Evolutionary conservation across 441 rosid species (phyloP), one percentile per base, ranked within the genome.

Genomic region (Jatropha multifida): DNA sequence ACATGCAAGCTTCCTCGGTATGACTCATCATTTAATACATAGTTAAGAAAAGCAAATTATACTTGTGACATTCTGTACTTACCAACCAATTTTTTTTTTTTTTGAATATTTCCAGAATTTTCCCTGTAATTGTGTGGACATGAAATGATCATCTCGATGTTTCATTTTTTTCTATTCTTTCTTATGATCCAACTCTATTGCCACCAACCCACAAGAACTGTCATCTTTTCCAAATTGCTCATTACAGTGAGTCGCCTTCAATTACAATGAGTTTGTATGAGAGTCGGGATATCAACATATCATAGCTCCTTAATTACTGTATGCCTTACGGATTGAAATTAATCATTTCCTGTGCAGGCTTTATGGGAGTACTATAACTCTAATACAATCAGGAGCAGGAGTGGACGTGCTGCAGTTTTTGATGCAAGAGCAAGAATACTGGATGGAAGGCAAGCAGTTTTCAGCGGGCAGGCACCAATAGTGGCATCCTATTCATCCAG

Each of bases 401-500:
- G 87, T 1, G 88, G 83, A 66, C 76, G 82, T 72, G 88, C 90
- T 60, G 82, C 86, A 68, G 76, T 78, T 77, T 91, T 87, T 74
- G 87, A 87, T 0, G 97, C 89, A 71, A 83, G 77, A 64, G 97
- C 94, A 60, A 76, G 89, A 81, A 87, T 92, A 78, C n/a, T 85
- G 60, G 98, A 94, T n/a, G 98, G 98, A 68, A 84, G 89, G 78
- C 81, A 83, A 59, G 91, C 97, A 66, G 86, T 86, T 80, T 91
- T 85, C 80, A 80, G 86, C 74, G 78, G 82, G 58, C 84, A 86
- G 60, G 97, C 97, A 74, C 95, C 92, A 48, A 85, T 92, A 82
- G 85, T 92, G 67, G 91, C 94, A 93, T 90, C 85, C 76, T 94
- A 89, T 84, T 94, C 98, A 15, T 93, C 97, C 52, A 87, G 98